Base-by-base conservation (phyloP, 495 filamentous ascomycete genomes). In the Corynascus novoguineensis region DNA sequence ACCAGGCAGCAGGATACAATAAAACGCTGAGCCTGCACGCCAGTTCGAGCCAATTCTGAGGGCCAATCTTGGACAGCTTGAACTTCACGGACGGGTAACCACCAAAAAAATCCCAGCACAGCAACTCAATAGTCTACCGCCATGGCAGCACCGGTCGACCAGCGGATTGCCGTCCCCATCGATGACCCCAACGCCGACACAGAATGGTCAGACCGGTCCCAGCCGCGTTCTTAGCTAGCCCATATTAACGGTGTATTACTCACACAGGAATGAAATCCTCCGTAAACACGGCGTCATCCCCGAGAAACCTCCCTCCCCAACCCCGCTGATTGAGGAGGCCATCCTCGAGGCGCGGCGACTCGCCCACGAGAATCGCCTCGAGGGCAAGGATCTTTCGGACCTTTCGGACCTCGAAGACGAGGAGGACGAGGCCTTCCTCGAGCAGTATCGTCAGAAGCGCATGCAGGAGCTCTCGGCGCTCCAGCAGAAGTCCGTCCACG, bases 161-260 rank as follows among this genome's bases (percentile, higher is more conserved):
- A 83, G 59, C 73, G 80, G 44, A 81, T 83, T 55, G 72, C 71
- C 60, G 95, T 97, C 49, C 90, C 93, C 50, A 87, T 98, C 61
- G 89, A 92, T 66, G 85, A 97, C 68, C 92, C 92, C 31, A 95
- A 97, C 69, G 93, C 90, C 59, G 93, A 98, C 70, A 98, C 93
- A 35, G 93, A 98, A 86, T 98, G 93, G 93, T 95, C 76, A 53
- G 68, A 53, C 50, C 22, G 44, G 21, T n/a, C 50, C 51, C 21
- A 1, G 34, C 52, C 29, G 7, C 49, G 48, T 34, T 15, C 38
- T 11, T 22, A 12, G 21, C 21, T 37, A 25, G 11, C 21, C 5
- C 34, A 45, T 24, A 48, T 38, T 62, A 47, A 63, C 47, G 41
- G 9, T 2, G 7, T 53, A 42, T 58, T 25, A 60, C 58, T 60